Evolutionary conservation across 2,329 filamentous ascomycete genomes (phyloP), one percentile per base, ranked within the genome.

Genomic region (Sporothrix pallida): DNA sequence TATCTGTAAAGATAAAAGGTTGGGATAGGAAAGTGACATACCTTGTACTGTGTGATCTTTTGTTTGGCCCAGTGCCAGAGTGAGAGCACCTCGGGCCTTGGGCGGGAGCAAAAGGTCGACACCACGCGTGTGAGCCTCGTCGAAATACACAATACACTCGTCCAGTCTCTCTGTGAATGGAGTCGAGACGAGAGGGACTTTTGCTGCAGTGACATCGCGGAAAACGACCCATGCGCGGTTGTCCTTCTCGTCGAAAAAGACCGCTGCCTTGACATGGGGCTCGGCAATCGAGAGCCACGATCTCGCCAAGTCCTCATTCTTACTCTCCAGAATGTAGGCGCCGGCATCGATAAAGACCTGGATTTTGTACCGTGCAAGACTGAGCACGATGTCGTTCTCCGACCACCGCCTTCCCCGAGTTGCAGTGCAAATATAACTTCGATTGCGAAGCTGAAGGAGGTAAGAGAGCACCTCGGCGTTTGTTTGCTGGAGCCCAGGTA

Each of bases 1-100:
- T 26, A 26, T 26, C 23, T 26, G 23, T 26, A 26, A 26, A 26
- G 23, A 9, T 15, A 7, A 1, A 20, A 56, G 52, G 9, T n/a
- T 3, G 17, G 52, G 52, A 56, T 56, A 23, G 52, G 23, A 65
- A 46, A 23, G 17, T 44, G 15, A n/a, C 79, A 75, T 80, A 87
- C 87, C 87, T 84, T 92, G 89, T 0, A 90, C 88, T 0, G 87
- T 85, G 9, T 87, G 84, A 72, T 91, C 89, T 74, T 91, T 91
- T 0, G 87, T 89, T 71, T 89, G 85, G 1, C 85, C 83, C 0
- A 87, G 81, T 0, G 86, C 87, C 0, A 91, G 79, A 0, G 89
- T 91, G 0, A 91, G 76, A 0, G 88, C 89, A 0, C 85, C 89
- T 0, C 73, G 76, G 0, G 87, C 85, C 0, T 78, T 0, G 0